Percentiles rank a stretch among this genome's conserved stretches.
Evolutionary conservation across 2,329 filamentous ascomycete genomes (phyloP).

Genomic region (Hypomyces rosellus): DNA sequence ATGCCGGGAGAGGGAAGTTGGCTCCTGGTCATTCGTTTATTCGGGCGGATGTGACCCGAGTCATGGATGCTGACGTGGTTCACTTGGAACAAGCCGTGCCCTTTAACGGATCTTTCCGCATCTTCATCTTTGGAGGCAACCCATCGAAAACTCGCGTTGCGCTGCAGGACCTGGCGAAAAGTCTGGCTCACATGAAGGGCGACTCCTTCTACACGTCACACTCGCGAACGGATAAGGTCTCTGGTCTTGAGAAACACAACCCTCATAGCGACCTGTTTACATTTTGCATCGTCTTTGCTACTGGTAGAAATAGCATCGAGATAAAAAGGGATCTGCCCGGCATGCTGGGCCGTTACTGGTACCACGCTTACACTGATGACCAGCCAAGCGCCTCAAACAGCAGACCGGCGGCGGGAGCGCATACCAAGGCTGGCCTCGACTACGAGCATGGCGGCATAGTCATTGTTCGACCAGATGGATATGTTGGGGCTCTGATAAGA

Average conservation of each 20-base stretch:
- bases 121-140: slow-evolving; percentile 76
- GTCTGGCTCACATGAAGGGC: slow-evolving; percentile 51
- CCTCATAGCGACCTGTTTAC: slow-evolving; percentile 81
- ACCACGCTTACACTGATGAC: slow-evolving; percentile 84
- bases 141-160: slow-evolving; percentile 54
- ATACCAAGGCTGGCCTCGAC: slow-evolving; percentile 79
- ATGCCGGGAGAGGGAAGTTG: slow-evolving; percentile 58
- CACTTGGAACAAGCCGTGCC: slow-evolving; percentile 87
- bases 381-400: slow-evolving; percentile 65
- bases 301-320: slow-evolving; percentile 61
- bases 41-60: slow-evolving; percentile 75
- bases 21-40: slow-evolving; percentile 69
- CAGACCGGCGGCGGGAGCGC: slow-evolving; percentile 64
- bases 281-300: slow-evolving; percentile 68
- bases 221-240: slow-evolving; percentile 56
- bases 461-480: slow-evolving; percentile 80
- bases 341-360: slow-evolving; percentile 66
- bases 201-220: slow-evolving; percentile 66
- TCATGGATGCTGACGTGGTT: slow-evolving; percentile 83
- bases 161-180: slow-evolving; percentile 61
- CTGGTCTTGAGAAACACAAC: slow-evolving; percentile 75
- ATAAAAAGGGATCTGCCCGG: slow-evolving; percentile 64
- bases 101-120: slow-evolving; percentile 78
- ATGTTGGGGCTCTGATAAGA: slow-evolving; percentile 69
- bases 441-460: slow-evolving; percentile 70